Evolutionary conservation across 2,329 filamentous ascomycete species (phyloP).

Genomic region (Diaporthe caulivora): DNA sequence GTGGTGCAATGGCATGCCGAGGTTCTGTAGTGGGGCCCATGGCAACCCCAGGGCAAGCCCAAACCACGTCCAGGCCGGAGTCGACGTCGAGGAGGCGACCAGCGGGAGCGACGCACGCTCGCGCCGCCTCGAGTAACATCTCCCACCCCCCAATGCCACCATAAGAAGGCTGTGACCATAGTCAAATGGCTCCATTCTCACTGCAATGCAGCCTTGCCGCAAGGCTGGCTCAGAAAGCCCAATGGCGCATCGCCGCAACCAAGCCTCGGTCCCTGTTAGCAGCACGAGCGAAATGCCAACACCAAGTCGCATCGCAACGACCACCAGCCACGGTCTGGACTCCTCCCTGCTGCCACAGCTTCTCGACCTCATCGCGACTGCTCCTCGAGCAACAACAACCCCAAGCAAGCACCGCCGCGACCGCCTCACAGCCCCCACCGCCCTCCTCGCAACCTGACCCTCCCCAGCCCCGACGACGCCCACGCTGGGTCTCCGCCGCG

Average conservation of each 20-base stretch:
- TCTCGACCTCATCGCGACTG: conserved; percentile 15
- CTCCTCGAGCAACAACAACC: background rate
- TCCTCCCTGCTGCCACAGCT: background rate
- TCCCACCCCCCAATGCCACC: background rate
- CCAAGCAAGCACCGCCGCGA: background rate
- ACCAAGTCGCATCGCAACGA: background rate
- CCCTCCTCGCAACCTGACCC: background rate
- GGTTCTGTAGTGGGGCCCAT: conserved; percentile 1
- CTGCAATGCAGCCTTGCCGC: background rate
- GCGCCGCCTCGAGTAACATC: background rate
- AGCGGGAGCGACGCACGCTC: background rate
- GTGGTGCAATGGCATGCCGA: conserved; percentile 10
- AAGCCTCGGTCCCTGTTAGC: background rate
- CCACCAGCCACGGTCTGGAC: background rate
- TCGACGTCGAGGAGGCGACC: background rate
- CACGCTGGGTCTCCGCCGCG: conserved; percentile 46
- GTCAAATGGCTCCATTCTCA: conserved; percentile 6
- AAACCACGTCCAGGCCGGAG: background rate
- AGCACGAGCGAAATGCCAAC: background rate
- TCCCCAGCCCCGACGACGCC: conserved; percentile 40
- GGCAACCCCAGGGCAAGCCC: background rate
- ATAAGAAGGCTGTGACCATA: background rate
- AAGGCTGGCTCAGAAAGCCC: conserved; percentile 18
- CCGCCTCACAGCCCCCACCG: background rate
- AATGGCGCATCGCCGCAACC: conserved; percentile 16